Evolutionary conservation across 2,329 filamentous ascomycete genomes (phyloP), one percentile per base, ranked within the genome.

Genomic region (Achaetomium macrosporum): DNA sequence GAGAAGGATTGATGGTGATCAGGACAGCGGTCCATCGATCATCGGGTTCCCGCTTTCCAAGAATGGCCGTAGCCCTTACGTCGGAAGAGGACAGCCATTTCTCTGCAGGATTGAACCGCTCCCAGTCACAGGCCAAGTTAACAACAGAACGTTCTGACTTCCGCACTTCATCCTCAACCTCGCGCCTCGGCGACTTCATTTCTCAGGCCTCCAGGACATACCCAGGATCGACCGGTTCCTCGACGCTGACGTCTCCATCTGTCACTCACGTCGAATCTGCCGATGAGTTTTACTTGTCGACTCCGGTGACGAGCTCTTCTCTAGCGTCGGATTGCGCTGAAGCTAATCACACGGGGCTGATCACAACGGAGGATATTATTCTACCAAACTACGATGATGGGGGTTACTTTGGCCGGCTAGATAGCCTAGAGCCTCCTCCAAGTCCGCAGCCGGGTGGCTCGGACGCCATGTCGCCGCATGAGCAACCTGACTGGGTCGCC

Each of bases 251-350:
- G 0, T 83, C 81, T 31, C 80, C 81, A 25, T 73, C 72, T 49
- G 75, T 75, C 13, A 57, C 75, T 35, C 74, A 76, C 51, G 71
- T 71, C 50, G 79, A 81, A 57, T 80, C 71, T 65, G 82, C 71
- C 19, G 72, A 76, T 19, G 71, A 77, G 5, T 84, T 83, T 2
- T 80, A 76, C 64, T 73, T 76, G 20, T 85, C 84, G 2, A 87
- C 83, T 3, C 78, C 83, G 5, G 77, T 79, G 16, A 84, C 81
- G 61, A 85, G 78, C 59, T 69, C 84, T 50, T 86, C 83, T 12
- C 69, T 86, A 50, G 76, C 79, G 50, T 79, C 76, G 43, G 77
- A 79, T 54, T 78, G 73, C 61, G 79, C 82, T 47, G 74, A 77
- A 42, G 66, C 67, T n/a, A 37, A 50, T 66, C 72, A 40, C 69